Base-by-base conservation (phyloP, 768 basidiomycete species). In the Candolleomyces aberdarensis region DNA sequence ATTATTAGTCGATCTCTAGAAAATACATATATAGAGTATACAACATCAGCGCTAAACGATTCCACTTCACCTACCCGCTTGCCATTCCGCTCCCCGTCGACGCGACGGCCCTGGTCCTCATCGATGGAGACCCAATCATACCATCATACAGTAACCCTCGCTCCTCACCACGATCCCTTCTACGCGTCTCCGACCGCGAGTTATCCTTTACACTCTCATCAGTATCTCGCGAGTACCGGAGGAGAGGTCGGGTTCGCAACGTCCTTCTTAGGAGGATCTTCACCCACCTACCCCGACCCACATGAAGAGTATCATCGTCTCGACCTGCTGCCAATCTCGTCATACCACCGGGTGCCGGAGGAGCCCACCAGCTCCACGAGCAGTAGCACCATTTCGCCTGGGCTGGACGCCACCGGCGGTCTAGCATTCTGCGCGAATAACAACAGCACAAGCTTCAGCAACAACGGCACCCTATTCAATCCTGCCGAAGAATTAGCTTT, bases 261-360 rank as follows among this genome's bases (percentile, higher is more conserved):
- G 56, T 65, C 74, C 81, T 83, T 81, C 81, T 81, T 79, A 64
- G 75, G 75, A 65, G 80, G 81, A 83, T 83, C 80, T 74, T 76
- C 80, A 65, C 70, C 74, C 67, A 64, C 69, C 60, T 76, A 77
- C 46, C 19, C 29, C 43, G 26, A 56, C 73, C 74, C 75, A 74
- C 74, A 78, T 76, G 74, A 75, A 71, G 76, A 76, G 69, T 77
- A 76, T 71, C 69, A 36, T 36, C 36, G 36, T 36, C 36, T 8
- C 36, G 36, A 36, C 8, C 36, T 36, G 36, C 36, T 36, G 36
- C 70, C 61, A 63, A 60, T 49, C 32, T 54, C 57, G 20, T 56
- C 63, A 36, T 40, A 32, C 39, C 26, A 55, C 48, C 57, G 53
- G 43, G 31, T 36, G 11, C 6, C 36, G 36, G 36, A 36, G 36